Base-by-base conservation (phyloP, 2,329 filamentous ascomycete species). In the Magnaporthiopsis poae region DNA sequence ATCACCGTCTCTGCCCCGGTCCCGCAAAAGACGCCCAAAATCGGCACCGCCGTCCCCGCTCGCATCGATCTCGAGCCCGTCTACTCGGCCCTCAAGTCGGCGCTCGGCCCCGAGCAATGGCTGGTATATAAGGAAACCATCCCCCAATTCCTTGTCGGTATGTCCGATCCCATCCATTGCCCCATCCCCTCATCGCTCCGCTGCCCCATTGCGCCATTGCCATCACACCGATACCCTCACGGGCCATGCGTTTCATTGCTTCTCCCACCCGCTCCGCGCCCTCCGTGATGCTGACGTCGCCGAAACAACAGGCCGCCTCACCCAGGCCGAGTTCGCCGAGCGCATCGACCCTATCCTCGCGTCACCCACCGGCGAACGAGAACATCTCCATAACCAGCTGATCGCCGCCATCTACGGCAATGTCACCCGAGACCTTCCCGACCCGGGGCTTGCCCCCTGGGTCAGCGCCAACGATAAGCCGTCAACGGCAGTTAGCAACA, bases 401-500 rank as follows among this genome's bases (percentile, higher is more conserved):
- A 78, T 90, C 69, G 81, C 86, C 67, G 86, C 85, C 66, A 86
- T 90, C 71, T 87, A 87, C 74, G 86, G 83, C 72, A 90, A 90
- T 81, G 84, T 89, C 68, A 89, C 86, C 52, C 80, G 88, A 67
- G 88, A 90, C 74, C 85, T 88, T 80, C 87, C 88, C 67, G 87
- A 89, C 70, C 81, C 82, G 73, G 87, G 87, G 71, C 82, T 88
- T 72, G 88, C 88, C 63, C 85, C 86, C 68, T 90, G 87, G 87
- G 88, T 90, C 74, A 89, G 86, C 74, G 86, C 87, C 66, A 88
- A 89, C 72, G 87, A 90, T 71, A 90, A 90, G 72, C 86, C 86
- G 25, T 77, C 82, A 25, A 77, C 83, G 13, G 80, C 80, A 60
- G 78, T 82, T 39, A 83, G 84, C 69, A 83, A 79, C 70, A 90